A percentile compares a stretch with the other conserved stretches of the same genome.
These are phyloP conservation scores for Sclerotinia trifoliorum DNA, from an alignment of 2,329 filamentous ascomycete genomes.

Conservation along the genomic window DNA sequence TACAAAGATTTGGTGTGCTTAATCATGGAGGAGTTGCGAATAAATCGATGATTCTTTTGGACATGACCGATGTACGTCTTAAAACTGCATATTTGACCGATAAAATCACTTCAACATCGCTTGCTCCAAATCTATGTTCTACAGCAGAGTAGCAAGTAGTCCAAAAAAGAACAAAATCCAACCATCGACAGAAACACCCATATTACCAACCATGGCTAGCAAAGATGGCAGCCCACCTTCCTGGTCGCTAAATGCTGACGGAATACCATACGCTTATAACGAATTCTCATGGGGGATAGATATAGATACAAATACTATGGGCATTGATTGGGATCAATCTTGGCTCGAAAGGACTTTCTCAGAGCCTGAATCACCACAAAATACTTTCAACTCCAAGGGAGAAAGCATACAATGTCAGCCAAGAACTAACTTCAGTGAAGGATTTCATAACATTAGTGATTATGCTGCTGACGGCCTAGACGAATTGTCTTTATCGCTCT, in stretches of 20 bases:
- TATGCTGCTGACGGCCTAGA: background rate
- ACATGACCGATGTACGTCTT: constrained; percentile 20
- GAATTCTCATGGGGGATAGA: background rate
- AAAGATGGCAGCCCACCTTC: background rate
- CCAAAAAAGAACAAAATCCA: constrained; percentile 7
- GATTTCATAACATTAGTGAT: background rate
- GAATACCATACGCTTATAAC: background rate
- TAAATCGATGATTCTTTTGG: constrained; percentile 4
- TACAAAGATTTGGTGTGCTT: background rate
- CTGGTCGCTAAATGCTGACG: background rate
- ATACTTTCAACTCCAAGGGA: background rate
- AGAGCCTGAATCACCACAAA: background rate
- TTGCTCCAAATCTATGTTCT: background rate
- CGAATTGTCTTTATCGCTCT: background rate
- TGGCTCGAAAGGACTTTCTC: background rate
- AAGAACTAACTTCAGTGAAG: background rate
- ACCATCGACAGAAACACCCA: constrained; percentile 2
- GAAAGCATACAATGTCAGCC: background rate
- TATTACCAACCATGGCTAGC: constrained; percentile 7
- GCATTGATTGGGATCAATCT: background rate
- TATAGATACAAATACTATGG: background rate
- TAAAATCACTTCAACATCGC: constrained; percentile 7
- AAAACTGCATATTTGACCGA: constrained; percentile 18
- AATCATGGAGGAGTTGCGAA: background rate
- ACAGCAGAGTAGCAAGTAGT: background rate